Conservation (phyloP, 2,329 filamentous ascomycete species). For the Thielaviopsis musarum region DNA sequence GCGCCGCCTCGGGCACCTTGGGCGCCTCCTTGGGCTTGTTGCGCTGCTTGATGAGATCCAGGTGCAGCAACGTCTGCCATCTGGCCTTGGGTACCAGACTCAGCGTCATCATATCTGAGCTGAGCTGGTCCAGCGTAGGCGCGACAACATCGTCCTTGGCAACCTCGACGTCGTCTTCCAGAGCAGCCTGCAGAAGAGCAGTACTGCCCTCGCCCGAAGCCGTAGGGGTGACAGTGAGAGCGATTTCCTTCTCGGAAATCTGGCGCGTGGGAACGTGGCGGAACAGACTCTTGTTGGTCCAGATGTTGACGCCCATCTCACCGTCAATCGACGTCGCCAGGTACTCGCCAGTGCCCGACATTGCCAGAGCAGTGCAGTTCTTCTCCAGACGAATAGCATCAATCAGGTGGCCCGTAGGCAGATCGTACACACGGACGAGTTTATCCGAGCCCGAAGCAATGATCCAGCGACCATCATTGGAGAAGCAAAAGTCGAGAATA, state of each 20-base stretch:
- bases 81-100: constrained; percentile 76
- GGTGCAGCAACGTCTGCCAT: constrained; percentile 87
- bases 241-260: constrained; percentile 61
- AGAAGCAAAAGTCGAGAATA: constrained; percentile 77
- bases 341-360: constrained; percentile 82
- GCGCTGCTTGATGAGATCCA: constrained; percentile 81
- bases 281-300: constrained; percentile 89
- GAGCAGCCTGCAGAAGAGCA: constrained; percentile 35
- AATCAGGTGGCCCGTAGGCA: constrained; percentile 88
- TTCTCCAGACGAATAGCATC: constrained; percentile 71
- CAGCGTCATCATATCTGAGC: constrained; percentile 67
- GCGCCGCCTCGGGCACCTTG: constrained; percentile 83
- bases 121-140: constrained; percentile 56
- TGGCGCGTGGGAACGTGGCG: constrained; percentile 74
- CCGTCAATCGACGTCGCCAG: constrained; percentile 77
- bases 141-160: constrained; percentile 36
- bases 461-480: constrained; percentile 85
- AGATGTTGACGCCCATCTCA: constrained; percentile 76
- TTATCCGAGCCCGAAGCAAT: constrained; percentile 72
- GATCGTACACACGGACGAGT: constrained; percentile 76
- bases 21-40: constrained; percentile 90
- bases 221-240: constrained; percentile 49
- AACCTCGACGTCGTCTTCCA: constrained; percentile 41
- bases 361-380: constrained; percentile 68
- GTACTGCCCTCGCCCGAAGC: constrained; percentile 69